Percentiles rank a stretch among this genome's conserved stretches.
Evolutionary conservation across 163 green algal species (phyloP).

Genomic region (Picocystis sp.): DNA sequence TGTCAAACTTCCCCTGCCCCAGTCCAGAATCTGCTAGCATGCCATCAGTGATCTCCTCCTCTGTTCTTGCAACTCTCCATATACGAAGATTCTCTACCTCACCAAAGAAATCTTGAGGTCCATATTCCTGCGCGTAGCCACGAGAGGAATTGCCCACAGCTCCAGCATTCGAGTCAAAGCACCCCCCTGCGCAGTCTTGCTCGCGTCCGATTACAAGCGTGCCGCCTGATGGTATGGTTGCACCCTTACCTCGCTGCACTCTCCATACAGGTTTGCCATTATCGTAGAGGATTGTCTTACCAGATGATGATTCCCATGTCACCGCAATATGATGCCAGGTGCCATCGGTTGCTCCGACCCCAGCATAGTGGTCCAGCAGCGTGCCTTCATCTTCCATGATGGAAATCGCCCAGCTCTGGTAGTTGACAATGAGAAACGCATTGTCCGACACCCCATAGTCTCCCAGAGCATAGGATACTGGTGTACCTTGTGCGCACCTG

Average conservation of each 20-base stretch:
- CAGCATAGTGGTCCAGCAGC: conserved; percentile 44
- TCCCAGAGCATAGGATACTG: conserved; percentile 57
- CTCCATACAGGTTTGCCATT: conserved; percentile 57
- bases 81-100: conserved; percentile 72
- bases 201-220: conserved; percentile 71
- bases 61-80: conserved; percentile 48
- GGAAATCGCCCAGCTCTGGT: conserved; percentile 59
- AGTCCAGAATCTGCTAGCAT: conserved; percentile 25
- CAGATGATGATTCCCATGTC: conserved; percentile 20
- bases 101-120: conserved; percentile 63
- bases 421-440: conserved; percentile 69
- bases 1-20: conserved; percentile 16
- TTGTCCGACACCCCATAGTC: conserved; percentile 49
- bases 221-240: conserved; percentile 48
- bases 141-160: background rate
- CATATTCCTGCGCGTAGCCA: conserved; percentile 50
- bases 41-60: conserved; percentile 38
- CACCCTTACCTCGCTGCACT: conserved; percentile 39
- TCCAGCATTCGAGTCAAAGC: conserved; percentile 52
- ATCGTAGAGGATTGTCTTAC: conserved; percentile 45
- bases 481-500: conserved; percentile 47
- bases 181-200: conserved; percentile 67
- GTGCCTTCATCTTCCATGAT: conserved; percentile 74
- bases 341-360: conserved; percentile 52
- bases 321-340: conserved; percentile 70